These are phyloP conservation scores for Amanita jacksonii DNA, from an alignment of 768 basidiomycete species.

Conservation along the genomic window DNA sequence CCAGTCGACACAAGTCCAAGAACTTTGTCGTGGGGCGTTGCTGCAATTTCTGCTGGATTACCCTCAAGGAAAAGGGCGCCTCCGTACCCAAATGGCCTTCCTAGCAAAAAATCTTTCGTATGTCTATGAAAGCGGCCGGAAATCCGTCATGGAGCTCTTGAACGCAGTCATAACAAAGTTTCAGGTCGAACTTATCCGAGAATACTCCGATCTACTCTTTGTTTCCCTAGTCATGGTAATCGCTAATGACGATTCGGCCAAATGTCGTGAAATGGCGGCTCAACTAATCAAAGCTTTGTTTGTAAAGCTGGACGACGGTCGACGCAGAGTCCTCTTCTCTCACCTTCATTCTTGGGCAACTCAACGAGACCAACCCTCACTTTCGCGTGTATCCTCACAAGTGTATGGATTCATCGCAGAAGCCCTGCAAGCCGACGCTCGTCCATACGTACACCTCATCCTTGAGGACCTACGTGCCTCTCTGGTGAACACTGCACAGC, in stretches of 20 bases:
- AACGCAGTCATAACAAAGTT: conserved; percentile 80
- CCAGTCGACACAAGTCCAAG: conserved; percentile 86
- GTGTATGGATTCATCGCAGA: conserved; percentile 80
- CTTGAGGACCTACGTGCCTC: conserved; percentile 46
- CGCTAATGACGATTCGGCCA: conserved; percentile 87
- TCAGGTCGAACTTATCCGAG: conserved; percentile 56
- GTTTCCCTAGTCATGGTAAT: conserved; percentile 86
- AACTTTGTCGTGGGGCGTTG: conserved; percentile 79
- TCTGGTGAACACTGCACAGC: conserved; percentile 32
- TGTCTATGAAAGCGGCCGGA: conserved; percentile 79
- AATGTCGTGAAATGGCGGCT: conserved; percentile 84
- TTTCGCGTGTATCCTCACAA: conserved; percentile 70
- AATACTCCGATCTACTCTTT: conserved; percentile 85
- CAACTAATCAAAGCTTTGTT: conserved; percentile 75
- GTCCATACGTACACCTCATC: conserved; percentile 36
- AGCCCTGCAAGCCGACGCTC: conserved; percentile 38
- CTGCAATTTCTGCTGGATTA: conserved; percentile 96
- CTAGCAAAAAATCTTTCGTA: conserved; percentile 90
- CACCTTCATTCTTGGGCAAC: conserved; percentile 77
- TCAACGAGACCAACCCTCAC: conserved; percentile 46
- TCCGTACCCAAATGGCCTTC: conserved; percentile 84
- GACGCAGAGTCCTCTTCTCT: conserved; percentile 44
- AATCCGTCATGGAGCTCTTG: conserved; percentile 93
- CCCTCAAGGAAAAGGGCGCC: conserved; percentile 87
- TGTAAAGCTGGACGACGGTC: conserved; percentile 51